A percentile compares a stretch with the other conserved stretches of the same genome.
These are phyloP conservation scores for Monosporascus sp. DNA, from an alignment of 2,329 filamentous ascomycete genomes.

Conservation along the genomic window DNA sequence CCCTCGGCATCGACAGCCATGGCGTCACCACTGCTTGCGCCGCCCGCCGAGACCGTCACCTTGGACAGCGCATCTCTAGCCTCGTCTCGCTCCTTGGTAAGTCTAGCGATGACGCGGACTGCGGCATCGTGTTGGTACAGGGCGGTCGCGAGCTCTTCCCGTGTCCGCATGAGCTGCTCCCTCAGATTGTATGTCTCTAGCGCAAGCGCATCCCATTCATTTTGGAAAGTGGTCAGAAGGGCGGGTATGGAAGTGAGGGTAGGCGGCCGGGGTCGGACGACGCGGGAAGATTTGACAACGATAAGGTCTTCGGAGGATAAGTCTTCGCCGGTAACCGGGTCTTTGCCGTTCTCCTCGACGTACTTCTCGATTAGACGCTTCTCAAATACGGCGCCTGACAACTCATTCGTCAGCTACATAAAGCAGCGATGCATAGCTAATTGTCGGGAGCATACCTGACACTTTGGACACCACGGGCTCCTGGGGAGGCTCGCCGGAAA, in stretches of 20 bases:
- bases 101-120: constrained; percentile 85
- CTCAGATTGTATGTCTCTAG: constrained; percentile 88
- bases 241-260: constrained; percentile 95
- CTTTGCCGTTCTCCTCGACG: constrained; percentile 86
- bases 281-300: constrained; percentile 75
- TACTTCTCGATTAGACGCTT: constrained; percentile 93
- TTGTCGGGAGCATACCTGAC: constrained; percentile 58
- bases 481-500: constrained; percentile 94
- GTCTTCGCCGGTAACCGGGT: constrained; percentile 84
- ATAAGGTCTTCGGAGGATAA: constrained; percentile 81
- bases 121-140: constrained; percentile 97
- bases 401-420: constrained; percentile 22
- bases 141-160: constrained; percentile 89
- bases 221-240: constrained; percentile 89
- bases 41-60: constrained; percentile 64
- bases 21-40: constrained; percentile 62
- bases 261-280: constrained; percentile 84
- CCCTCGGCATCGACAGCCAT: constrained; percentile 89
- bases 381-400: constrained; percentile 80
- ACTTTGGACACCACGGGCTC: constrained; percentile 93
- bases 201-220: constrained; percentile 94
- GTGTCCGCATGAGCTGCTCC: constrained; percentile 82
- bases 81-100: constrained; percentile 90
- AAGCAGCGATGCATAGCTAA: constrained; percentile 16
- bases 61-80: constrained; percentile 84